These are phyloP conservation scores for Wickerhamomyces chambardii DNA, from an alignment of 805 yeast species.

Conservation along the genomic window DNA sequence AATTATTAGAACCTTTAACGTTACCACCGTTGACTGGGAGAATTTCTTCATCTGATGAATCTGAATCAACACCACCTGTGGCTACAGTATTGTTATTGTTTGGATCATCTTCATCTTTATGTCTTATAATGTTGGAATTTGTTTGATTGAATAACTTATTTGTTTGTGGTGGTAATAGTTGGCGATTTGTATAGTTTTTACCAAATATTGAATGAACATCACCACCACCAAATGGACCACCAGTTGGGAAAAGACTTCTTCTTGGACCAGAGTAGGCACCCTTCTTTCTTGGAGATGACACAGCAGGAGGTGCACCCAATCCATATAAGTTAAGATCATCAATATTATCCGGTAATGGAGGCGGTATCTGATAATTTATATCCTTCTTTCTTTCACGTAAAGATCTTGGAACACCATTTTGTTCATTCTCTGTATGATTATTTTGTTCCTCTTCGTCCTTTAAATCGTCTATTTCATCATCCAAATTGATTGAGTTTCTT, in stretches of 20 bases:
- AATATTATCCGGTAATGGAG: conserved; percentile 46
- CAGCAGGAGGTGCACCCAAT: conserved; percentile 10
- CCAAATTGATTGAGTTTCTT: conserved; percentile 24
- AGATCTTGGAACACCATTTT: conserved; percentile 34
- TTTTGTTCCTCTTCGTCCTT: conserved; percentile 44
- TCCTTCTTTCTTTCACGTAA: conserved; percentile 63
- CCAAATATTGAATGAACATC: conserved; percentile 85
- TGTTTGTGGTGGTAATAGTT: conserved; percentile 2
- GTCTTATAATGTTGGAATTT: too few species aligned
- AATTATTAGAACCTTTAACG: too few species aligned
- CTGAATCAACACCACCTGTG: conserved; percentile 36
- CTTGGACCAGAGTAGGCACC: conserved; percentile 35
- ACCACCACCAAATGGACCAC: conserved; percentile 97
- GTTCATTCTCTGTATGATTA: conserved; percentile 8
- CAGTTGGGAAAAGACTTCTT: conserved; percentile 80
- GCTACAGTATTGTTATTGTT: conserved; percentile 2
- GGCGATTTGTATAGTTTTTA: conserved; percentile 42
- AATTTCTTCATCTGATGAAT: conserved; percentile 57
- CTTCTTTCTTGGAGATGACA: conserved; percentile 26
- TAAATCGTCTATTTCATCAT: conserved; percentile 59
- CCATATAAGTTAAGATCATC: conserved; percentile 12
- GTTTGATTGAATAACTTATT: background rate
- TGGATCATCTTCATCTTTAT: too few species aligned
- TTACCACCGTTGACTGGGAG: conserved; percentile 34
- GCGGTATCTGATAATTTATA: conserved; percentile 76